Conservation (phyloP, 768 basidiomycete genomes). For the Mycena haematopus region DNA sequence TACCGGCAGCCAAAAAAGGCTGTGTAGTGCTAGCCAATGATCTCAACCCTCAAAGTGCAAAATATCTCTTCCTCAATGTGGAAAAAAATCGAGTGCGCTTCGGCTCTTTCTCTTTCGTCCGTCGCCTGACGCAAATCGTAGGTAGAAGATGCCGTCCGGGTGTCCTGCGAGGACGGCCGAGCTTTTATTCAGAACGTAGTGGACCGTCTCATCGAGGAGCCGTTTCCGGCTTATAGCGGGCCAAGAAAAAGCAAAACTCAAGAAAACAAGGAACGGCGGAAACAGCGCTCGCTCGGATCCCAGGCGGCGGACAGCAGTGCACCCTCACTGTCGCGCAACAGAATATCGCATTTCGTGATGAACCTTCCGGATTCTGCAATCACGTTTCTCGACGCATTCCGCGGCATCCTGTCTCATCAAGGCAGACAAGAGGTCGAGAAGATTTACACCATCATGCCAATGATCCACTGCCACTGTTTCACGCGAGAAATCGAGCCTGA, state of each 20-base stretch:
- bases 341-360: constrained; percentile 93
- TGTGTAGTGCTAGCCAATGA: constrained; percentile 93
- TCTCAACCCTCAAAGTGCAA: constrained; percentile 87
- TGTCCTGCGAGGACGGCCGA: constrained; percentile 85
- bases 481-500: constrained; percentile 79
- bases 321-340: constrained; percentile 48
- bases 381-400: constrained; percentile 87
- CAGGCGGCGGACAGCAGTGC: constrained; percentile 12
- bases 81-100: constrained; percentile 73
- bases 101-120: background rate
- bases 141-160: constrained; percentile 75
- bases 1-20: constrained; percentile 92
- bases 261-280: constrained; percentile 47
- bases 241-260: constrained; percentile 55
- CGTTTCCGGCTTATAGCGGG: constrained; percentile 67
- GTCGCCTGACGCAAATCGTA: constrained; percentile 37
- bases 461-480: constrained; percentile 97
- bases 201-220: constrained; percentile 58
- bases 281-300: constrained; percentile 35
- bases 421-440: constrained; percentile 45
- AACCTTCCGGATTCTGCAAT: constrained; percentile 95
- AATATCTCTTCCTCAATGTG: constrained; percentile 78
- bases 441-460: constrained; percentile 74
- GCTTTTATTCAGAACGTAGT: constrained; percentile 78
- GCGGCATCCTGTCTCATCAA: constrained; percentile 63